phyloP scores from a whole-genome alignment of 2,329 filamentous ascomycete genomes.

The Ilyonectria mors-panacis region DNA sequence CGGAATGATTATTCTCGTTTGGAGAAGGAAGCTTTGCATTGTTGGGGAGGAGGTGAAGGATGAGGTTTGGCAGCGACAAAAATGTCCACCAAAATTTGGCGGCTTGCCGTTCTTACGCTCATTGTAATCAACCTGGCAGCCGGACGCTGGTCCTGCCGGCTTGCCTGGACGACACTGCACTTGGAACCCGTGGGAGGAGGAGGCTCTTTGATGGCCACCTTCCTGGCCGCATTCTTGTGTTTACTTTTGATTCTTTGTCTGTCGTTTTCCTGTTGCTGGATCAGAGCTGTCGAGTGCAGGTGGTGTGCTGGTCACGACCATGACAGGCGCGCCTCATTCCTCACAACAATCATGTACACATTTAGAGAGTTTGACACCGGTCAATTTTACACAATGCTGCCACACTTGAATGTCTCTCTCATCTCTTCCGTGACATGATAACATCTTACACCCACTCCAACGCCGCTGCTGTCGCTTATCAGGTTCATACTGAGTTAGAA shows the following conservation, averaged over 20 bases:
- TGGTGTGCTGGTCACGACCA: conserved; percentile 53
- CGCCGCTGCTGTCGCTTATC: background rate
- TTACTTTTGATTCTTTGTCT: conserved; percentile 54
- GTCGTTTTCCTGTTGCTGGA: conserved; percentile 50
- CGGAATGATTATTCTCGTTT: conserved; percentile 38
- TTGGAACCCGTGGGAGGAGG: conserved; percentile 42
- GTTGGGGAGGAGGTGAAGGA: conserved; percentile 33
- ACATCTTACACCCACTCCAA: background rate
- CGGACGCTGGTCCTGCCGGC: conserved; percentile 56
- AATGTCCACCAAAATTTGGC: conserved; percentile 44
- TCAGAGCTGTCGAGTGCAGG: conserved; percentile 46
- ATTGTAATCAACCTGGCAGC: conserved; percentile 64
- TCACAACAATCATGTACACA: conserved; percentile 46
- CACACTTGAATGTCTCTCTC: conserved; percentile 18
- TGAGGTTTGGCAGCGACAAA: conserved; percentile 46
- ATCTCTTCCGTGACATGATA: background rate
- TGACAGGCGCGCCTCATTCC: conserved; percentile 44
- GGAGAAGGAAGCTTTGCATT: conserved; percentile 36
- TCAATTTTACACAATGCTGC: conserved; percentile 49
- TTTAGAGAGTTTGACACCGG: conserved; percentile 42
- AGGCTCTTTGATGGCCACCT: background rate
- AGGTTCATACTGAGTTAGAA: background rate
- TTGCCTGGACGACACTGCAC: conserved; percentile 50
- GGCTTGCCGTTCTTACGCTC: conserved; percentile 65
- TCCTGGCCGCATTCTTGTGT: conserved; percentile 55